A percentile compares a stretch with the other conserved stretches of the same genome.
These are phyloP conservation scores for Irpex rosettiformis DNA, from an alignment of 1,284 basidiomycete species.

Conservation along the genomic window DNA sequence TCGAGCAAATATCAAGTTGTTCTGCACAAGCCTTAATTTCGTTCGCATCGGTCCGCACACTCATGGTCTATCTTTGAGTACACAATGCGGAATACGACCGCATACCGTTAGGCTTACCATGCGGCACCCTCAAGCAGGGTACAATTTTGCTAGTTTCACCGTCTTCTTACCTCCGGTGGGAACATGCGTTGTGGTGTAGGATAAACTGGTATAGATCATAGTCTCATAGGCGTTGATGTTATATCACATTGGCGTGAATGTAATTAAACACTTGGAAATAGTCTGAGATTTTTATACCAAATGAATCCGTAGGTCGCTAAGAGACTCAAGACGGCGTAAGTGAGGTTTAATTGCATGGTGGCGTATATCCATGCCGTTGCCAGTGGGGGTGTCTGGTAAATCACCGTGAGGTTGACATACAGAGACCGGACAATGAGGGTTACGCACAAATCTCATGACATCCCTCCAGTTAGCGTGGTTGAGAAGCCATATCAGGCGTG, in stretches of 20 bases:
- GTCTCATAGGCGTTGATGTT: not conserved
- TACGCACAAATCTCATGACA: constrained; percentile 68
- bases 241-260: constrained; percentile 19
- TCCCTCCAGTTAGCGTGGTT: constrained; percentile 61
- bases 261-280: constrained; percentile 27
- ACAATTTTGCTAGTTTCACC: not conserved
- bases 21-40: not conserved
- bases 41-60: not conserved
- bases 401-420: not conserved
- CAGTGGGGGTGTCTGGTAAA: constrained; percentile 62
- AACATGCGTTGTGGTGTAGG: too few relatives aligned
- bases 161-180: not conserved
- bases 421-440: constrained; percentile 2
- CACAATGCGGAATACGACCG: not conserved
- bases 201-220: too few relatives aligned
- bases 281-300: constrained; percentile 56
- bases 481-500: constrained; percentile 66
- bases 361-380: constrained; percentile 75
- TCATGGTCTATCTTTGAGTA: not conserved
- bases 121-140: constrained; percentile 2
- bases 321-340: constrained; percentile 58
- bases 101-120: not conserved
- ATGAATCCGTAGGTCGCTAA: constrained; percentile 48
- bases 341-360: constrained; percentile 62
- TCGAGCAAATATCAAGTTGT: constrained; percentile 54